Conservation (phyloP, 129 eudicot species). For the Apium graveolens region DNA sequence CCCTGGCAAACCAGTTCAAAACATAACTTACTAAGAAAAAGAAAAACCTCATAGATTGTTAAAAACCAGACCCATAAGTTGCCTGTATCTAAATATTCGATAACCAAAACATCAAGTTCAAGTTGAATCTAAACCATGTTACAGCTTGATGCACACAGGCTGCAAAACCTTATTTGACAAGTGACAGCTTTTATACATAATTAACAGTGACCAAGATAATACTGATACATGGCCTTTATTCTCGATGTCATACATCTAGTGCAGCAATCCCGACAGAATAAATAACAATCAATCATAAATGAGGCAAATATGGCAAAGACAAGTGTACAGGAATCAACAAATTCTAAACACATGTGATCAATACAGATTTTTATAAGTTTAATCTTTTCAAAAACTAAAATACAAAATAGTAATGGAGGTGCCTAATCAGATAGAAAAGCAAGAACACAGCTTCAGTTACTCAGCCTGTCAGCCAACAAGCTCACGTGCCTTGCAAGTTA, state of each 20-base stretch:
- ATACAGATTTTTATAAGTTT: neutral
- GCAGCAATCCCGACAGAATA: neutral
- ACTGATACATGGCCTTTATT: neutral
- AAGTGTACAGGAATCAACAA: neutral
- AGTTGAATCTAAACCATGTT: neutral
- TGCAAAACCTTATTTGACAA: neutral
- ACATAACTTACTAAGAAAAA: constrained; percentile 36
- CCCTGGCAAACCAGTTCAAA: constrained; percentile 82
- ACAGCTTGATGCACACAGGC: neutral
- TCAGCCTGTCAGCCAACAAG: constrained; percentile 8
- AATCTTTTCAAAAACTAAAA: neutral
- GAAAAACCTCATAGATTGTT: constrained; percentile 17
- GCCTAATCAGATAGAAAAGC: neutral
- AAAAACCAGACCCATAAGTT: constrained; percentile 11
- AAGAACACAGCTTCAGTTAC: neutral
- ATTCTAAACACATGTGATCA: neutral
- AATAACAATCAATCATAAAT: neutral
- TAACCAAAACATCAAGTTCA: neutral
- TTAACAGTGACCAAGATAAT: neutral
- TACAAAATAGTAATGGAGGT: neutral
- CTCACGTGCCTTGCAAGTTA: constrained; percentile 5
- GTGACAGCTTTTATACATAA: neutral
- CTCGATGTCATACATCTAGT: neutral
- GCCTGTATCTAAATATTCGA: neutral
- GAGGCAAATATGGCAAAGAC: neutral